Conservation (phyloP, 2,329 filamentous ascomycete genomes). For the Neurospora sp. region DNA sequence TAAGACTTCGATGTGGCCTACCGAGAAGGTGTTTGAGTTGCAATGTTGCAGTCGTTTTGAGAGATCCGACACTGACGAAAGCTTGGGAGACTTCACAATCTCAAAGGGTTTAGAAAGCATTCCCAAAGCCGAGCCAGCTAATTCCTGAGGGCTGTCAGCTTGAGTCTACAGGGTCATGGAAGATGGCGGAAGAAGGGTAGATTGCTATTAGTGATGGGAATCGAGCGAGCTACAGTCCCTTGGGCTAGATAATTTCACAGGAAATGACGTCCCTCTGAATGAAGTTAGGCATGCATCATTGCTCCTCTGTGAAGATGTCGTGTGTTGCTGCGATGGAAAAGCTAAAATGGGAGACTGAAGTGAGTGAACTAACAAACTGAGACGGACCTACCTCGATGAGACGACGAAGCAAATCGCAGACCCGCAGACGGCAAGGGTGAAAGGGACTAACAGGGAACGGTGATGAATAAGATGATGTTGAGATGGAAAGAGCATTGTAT, state of each 20-base stretch:
- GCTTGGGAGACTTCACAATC: neutral
- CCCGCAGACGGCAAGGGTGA: neutral
- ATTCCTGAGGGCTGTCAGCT: neutral
- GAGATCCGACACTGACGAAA: neutral
- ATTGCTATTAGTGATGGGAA: accelerated
- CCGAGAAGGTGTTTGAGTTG: neutral
- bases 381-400: neutral
- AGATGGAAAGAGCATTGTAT: too few relatives aligned
- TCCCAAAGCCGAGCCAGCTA: neutral
- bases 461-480: neutral
- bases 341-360: neutral
- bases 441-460: neutral
- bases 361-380: too few relatives aligned
- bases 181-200: neutral
- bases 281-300: neutral
- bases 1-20: neutral
- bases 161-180: neutral
- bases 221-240: accelerated
- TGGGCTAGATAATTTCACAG: neutral
- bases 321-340: neutral
- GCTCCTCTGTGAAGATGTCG: neutral
- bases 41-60: neutral
- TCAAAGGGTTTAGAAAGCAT: neutral
- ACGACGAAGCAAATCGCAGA: neutral
- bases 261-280: neutral